Percentiles rank a stretch among this genome's conserved stretches.
phyloP scores from a whole-genome alignment of 2,329 filamentous ascomycete species.

The Akanthomyces muscarius region DNA sequence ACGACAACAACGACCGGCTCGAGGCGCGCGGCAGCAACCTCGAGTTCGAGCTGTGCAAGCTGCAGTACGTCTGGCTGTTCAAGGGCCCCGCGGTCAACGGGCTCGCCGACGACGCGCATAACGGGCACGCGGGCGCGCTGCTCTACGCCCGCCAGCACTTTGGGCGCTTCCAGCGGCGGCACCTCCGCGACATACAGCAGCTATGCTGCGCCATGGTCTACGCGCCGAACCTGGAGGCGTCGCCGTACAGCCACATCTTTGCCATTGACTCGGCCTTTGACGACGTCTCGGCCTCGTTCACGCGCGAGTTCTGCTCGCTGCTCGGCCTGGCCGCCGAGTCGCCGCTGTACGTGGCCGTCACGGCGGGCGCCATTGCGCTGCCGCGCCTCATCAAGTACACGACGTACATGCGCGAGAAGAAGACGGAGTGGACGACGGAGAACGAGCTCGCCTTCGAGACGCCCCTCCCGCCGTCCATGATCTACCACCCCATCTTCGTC shows the following conservation, averaged over 20 bases:
- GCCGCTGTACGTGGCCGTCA: slow-evolving; percentile 87
- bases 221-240: slow-evolving; percentile 65
- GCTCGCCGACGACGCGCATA: slow-evolving; percentile 48
- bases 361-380: slow-evolving; percentile 86
- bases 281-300: slow-evolving; percentile 83
- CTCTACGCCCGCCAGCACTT: slow-evolving; percentile 75
- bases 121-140: slow-evolving; percentile 62
- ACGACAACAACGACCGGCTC: slow-evolving; percentile 63
- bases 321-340: slow-evolving; percentile 87
- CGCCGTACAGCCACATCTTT: slow-evolving; percentile 78
- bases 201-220: slow-evolving; percentile 80
- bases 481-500: slow-evolving; percentile 95
- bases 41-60: slow-evolving; percentile 87
- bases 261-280: slow-evolving; percentile 72
- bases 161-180: slow-evolving; percentile 65
- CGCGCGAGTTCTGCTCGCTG: slow-evolving; percentile 88
- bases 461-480: slow-evolving; percentile 54
- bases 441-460: slow-evolving; percentile 83
- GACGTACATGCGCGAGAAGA: slow-evolving; percentile 79
- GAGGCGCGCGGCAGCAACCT: slow-evolving; percentile 85
- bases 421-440: slow-evolving; percentile 90
- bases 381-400: slow-evolving; percentile 87
- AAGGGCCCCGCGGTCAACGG: slow-evolving; percentile 55
- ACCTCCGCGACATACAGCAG: slow-evolving; percentile 74
- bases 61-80: slow-evolving; percentile 89